Conservation (phyloP, 1,139 yeast species). For the Lodderomyces oxycetoniae region DNA sequence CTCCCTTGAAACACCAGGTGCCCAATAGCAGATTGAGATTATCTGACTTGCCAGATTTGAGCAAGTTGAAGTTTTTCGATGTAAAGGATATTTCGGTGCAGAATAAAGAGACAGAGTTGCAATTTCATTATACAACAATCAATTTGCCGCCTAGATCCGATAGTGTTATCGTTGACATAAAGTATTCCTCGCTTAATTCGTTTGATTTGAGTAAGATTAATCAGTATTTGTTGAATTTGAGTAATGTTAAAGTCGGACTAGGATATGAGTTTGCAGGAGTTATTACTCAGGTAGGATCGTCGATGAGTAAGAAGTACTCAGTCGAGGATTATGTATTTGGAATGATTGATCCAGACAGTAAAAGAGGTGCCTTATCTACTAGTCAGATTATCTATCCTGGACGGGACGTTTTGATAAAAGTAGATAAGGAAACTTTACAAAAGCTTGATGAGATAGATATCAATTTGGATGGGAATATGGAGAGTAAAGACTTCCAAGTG, state of each 20-base stretch:
- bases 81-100: slow-evolving; percentile 41
- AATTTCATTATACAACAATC: slow-evolving; percentile 39
- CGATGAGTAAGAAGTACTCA: slow-evolving; percentile 19
- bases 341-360: slow-evolving; percentile 27
- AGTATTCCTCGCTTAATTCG: slow-evolving; percentile 37
- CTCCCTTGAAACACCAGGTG: slow-evolving; percentile 6
- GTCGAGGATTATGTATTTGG: slow-evolving; percentile 40
- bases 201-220: slow-evolving; percentile 37
- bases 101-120: slow-evolving; percentile 40
- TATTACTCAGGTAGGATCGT: slow-evolving; percentile 29
- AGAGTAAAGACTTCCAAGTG: slow-evolving; percentile 15
- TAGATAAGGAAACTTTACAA: slow-evolving; percentile 24
- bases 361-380: slow-evolving; percentile 37
- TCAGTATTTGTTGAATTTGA: slow-evolving; percentile 33
- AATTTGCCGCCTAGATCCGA: slow-evolving; percentile 31
- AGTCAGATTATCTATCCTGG: slow-evolving; percentile 32
- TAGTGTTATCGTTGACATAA: slow-evolving; percentile 34
- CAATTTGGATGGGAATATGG: slow-evolving; percentile 12
- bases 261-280: slow-evolving; percentile 43
- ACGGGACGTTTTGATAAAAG: slow-evolving; percentile 28
- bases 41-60: slow-evolving; percentile 16
- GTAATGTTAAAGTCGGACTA: slow-evolving; percentile 37
- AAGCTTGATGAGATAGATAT: slow-evolving; percentile 19
- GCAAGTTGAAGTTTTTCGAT: slow-evolving; percentile 31
- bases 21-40: slow-evolving; percentile 9